phyloP scores from a whole-genome alignment of 108 stramenopile species.

The Nitzschia palea region DNA sequence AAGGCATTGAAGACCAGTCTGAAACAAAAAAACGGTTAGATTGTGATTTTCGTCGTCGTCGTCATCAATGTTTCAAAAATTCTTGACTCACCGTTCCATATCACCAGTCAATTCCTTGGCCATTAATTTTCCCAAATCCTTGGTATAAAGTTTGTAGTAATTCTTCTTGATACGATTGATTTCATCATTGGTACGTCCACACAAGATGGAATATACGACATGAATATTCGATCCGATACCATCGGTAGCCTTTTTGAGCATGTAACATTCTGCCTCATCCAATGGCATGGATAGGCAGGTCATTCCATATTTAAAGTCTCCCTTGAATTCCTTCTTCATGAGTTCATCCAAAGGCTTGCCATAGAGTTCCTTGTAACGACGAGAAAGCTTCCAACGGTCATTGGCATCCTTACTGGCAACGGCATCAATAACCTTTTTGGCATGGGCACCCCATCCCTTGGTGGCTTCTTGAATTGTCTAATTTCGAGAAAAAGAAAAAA shows the following conservation, averaged over 20 bases:
- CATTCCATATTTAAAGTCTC: slow-evolving; percentile 56
- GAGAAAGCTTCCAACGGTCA: slow-evolving; percentile 46
- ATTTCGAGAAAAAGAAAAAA: background rate
- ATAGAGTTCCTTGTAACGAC: slow-evolving; percentile 60
- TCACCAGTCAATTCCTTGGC: slow-evolving; percentile 58
- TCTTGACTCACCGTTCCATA: slow-evolving; percentile 34
- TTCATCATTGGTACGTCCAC: slow-evolving; percentile 66
- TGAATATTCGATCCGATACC: slow-evolving; percentile 60
- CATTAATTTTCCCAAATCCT: slow-evolving; percentile 56
- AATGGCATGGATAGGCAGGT: slow-evolving; percentile 48
- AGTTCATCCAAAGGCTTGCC: slow-evolving; percentile 45
- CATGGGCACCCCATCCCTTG: slow-evolving; percentile 48
- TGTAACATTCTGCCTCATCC: slow-evolving; percentile 63
- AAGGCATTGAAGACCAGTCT: slow-evolving; percentile 51
- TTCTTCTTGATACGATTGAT: slow-evolving; percentile 65
- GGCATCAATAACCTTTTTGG: slow-evolving; percentile 35
- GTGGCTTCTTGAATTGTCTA: slow-evolving; percentile 34
- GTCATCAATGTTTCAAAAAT: too few species aligned
- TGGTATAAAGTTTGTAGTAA: slow-evolving; percentile 64
- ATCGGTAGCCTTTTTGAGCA: slow-evolving; percentile 61
- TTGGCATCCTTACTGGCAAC: slow-evolving; percentile 40
- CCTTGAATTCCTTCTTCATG: slow-evolving; percentile 64
- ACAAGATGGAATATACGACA: slow-evolving; percentile 55
- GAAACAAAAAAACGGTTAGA: background rate
- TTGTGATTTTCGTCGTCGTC: too few species aligned